Evolutionary conservation across 2,329 filamentous ascomycete genomes (phyloP), one percentile per base, ranked within the genome.

Genomic region (Clonostachys chloroleuca): DNA sequence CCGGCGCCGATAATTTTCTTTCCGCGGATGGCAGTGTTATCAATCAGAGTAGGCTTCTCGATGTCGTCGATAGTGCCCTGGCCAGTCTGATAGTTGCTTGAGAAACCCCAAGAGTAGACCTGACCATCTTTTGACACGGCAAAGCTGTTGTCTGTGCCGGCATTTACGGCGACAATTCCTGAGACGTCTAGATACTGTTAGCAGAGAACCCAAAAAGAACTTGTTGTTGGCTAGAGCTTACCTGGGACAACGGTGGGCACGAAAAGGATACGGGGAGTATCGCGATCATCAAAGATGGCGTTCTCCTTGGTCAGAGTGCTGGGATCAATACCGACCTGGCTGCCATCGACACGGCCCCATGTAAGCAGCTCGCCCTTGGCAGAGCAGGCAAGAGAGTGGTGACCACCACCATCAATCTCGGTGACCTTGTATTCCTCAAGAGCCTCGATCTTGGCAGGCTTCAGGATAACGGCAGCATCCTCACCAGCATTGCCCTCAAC

Each of bases 61-160:
- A 96, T 78, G 56, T 96, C 90, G 44, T 94, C 88, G n/a, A 81
- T 81, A 2, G 78, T 84, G 37, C 87, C 87, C 52, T 84, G 84
- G 7, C 89, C 89, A 6, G 87, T 91, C 67, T 92, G 87, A 62
- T 89, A 91, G 58, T 85, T 89, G 49, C 80, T 81, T 5, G 81
- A 87, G 71, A 94, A 92, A 10, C 89, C 89, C 87, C 88, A 94
- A 3, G 82, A 82, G 67, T 83, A 92, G 13, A 83, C 86, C 57
- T 83, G 81, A 51, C 89, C 89, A 37, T 87, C 78, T 43, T 73
- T 74, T 52, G 82, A 82, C 56, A 94, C 75, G 41, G 83, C 86
- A 51, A 94, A 82, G 56, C 77, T 86, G 66, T 90, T 87, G 56
- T 94, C 88, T 2, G 81, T 81, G 35, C 83, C 86, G 43, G 84